Evolutionary conservation across 768 basidiomycete species (phyloP).

Genomic region (Aureoboletus auriporus): DNA sequence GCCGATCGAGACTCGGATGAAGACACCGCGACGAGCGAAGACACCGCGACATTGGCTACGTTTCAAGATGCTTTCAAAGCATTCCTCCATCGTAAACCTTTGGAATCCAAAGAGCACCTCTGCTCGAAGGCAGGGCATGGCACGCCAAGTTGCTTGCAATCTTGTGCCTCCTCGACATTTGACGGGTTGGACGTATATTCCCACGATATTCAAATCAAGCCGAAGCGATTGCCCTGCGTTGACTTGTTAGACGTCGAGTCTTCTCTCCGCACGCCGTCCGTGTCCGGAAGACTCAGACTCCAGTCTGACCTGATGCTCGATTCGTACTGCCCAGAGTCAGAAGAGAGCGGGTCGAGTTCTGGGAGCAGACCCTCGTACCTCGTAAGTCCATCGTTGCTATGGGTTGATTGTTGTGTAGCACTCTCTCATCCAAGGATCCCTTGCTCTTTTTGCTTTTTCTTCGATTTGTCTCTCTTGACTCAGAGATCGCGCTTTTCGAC

Average conservation of each 20-base stretch:
- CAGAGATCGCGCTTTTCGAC: conserved; percentile 34
- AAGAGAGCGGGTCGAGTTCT: conserved; percentile 10
- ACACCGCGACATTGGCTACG: conserved; percentile 17
- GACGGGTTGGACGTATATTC: conserved; percentile 30
- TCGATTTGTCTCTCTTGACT: not conserved
- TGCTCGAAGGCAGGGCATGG: conserved; percentile 7
- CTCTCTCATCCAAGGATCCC: not conserved
- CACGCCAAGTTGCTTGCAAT: conserved; percentile 7
- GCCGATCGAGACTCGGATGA: conserved; percentile 14
- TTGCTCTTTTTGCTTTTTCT: not conserved
- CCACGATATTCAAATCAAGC: conserved; percentile 18
- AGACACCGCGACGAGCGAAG: conserved; percentile 11
- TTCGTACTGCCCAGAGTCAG: conserved; percentile 8
- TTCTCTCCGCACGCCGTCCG: conserved; percentile 9
- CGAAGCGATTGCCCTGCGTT: conserved; percentile 15
- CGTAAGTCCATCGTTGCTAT: conserved; percentile 11
- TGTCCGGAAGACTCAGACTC: conserved; percentile 13
- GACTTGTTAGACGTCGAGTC: conserved; percentile 21
- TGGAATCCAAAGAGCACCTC: conserved; percentile 19
- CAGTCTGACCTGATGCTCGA: conserved; percentile 22
- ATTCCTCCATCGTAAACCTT: conserved; percentile 23
- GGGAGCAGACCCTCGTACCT: conserved; percentile 1
- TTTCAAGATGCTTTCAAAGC: conserved; percentile 30
- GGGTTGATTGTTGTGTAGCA: not conserved
- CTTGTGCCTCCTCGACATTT: conserved; percentile 29